phyloP scores from a whole-genome alignment of 1,284 basidiomycete genomes.

The Apiotrichum laibachii region DNA sequence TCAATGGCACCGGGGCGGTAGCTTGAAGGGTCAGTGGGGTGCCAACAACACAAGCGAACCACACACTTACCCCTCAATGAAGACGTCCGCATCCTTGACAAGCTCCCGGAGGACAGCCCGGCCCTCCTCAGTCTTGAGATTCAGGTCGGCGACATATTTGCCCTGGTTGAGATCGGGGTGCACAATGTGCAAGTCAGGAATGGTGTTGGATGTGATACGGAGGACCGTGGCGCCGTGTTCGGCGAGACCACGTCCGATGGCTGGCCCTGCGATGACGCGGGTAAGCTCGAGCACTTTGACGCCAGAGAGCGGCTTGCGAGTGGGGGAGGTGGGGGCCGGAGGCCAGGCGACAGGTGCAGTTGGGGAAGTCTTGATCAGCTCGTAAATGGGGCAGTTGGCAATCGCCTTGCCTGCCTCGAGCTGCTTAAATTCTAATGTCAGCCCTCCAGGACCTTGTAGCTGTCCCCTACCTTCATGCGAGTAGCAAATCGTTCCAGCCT shows the following conservation, averaged over 20 bases:
- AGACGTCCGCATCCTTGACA: constrained; percentile 11
- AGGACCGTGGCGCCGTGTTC: constrained; percentile 18
- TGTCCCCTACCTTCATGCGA: constrained; percentile 3
- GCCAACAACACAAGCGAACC: no score
- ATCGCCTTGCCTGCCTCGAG: constrained; percentile 14
- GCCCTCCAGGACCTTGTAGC: neutral
- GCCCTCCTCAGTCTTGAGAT: constrained; percentile 13
- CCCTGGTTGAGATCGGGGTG: constrained; percentile 15
- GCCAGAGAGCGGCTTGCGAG: constrained; percentile 8
- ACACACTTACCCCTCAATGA: constrained; percentile 12
- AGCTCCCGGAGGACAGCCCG: constrained; percentile 1
- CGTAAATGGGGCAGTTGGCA: constrained; percentile 13
- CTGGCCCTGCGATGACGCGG: constrained; percentile 15
- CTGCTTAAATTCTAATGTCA: constrained; percentile 11
- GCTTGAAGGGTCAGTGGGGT: neutral
- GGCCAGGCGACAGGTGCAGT: constrained; percentile 7
- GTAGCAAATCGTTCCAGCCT: constrained; percentile 16
- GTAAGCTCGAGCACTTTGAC: constrained; percentile 21
- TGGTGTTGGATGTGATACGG: constrained; percentile 7
- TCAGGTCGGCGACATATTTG: constrained; percentile 12
- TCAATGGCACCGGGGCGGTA: constrained; percentile 17
- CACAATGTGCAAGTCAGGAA: constrained; percentile 11
- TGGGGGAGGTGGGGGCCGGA: neutral
- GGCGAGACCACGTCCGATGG: constrained; percentile 13
- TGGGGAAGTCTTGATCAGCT: constrained; percentile 1